Evolutionary conservation across 2,329 filamentous ascomycete species (phyloP).

Genomic region (Aspergillus japonicus): DNA sequence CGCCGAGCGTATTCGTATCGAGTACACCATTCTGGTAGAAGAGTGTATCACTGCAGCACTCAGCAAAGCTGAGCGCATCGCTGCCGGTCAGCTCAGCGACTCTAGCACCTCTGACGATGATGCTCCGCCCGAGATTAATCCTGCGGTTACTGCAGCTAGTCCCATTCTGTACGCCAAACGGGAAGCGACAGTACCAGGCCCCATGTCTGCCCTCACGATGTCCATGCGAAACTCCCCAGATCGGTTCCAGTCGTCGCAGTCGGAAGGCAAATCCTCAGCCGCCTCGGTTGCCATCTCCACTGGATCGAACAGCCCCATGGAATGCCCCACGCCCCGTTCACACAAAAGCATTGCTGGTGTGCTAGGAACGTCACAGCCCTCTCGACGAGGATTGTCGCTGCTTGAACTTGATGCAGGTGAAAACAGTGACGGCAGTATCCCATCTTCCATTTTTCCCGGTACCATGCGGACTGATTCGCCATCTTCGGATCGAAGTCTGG

Average conservation of each 20-base stretch:
- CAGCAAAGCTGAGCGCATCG: slow-evolving; percentile 83
- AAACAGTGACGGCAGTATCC: slow-evolving; percentile 77
- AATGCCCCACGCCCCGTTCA: slow-evolving; percentile 87
- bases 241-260: slow-evolving; percentile 43
- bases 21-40: slow-evolving; percentile 89
- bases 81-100: slow-evolving; percentile 79
- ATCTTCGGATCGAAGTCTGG: slow-evolving; percentile 79
- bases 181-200: slow-evolving; percentile 18
- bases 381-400: slow-evolving; percentile 73
- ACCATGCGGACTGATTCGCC: slow-evolving; percentile 82
- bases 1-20: slow-evolving; percentile 88
- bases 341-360: slow-evolving; percentile 62
- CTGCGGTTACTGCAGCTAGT: slow-evolving; percentile 11
- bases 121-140: slow-evolving; percentile 40
- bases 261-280: slow-evolving; percentile 55
- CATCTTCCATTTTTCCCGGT: slow-evolving; percentile 73
- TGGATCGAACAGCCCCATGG: slow-evolving; percentile 83
- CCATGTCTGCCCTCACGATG: slow-evolving; percentile 54
- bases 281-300: slow-evolving; percentile 71
- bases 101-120: slow-evolving; percentile 64
- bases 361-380: slow-evolving; percentile 57
- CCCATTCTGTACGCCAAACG: slow-evolving; percentile 10
- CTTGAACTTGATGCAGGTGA: slow-evolving; percentile 83
- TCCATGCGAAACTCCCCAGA: slow-evolving; percentile 57
- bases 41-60: slow-evolving; percentile 93